Evolutionary conservation across 352 stramenopile species (phyloP).

Genomic region (Pythium scleroteichum): DNA sequence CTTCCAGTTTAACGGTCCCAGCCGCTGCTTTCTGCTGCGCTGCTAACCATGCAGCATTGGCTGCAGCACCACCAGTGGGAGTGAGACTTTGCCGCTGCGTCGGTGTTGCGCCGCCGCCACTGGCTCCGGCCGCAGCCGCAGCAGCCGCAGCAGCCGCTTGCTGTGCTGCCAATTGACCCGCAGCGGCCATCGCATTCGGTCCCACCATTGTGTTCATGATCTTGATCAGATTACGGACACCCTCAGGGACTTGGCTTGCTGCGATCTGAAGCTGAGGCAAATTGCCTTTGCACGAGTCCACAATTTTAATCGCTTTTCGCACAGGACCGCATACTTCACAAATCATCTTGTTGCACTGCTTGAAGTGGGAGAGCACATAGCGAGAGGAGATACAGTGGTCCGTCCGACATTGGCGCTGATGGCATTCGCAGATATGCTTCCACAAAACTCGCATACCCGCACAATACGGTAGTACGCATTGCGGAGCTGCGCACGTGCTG

Average conservation of each 20-base stretch:
- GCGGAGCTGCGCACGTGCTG: conserved; percentile 65
- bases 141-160: conserved; percentile 16
- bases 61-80: conserved; percentile 1
- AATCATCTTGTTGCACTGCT: conserved; percentile 91
- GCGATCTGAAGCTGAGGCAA: conserved; percentile 69
- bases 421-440: conserved; percentile 91
- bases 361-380: conserved; percentile 90
- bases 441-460: conserved; percentile 88
- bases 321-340: conserved; percentile 89
- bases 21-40: conserved; percentile 24
- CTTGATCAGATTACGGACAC: conserved; percentile 81
- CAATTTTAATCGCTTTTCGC: conserved; percentile 85
- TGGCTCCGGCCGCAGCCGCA: conserved; percentile 6
- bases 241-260: conserved; percentile 67
- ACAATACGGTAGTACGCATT: conserved; percentile 84
- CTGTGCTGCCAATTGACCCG: conserved; percentile 11
- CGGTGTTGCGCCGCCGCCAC: conserved; percentile 7
- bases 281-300: conserved; percentile 81
- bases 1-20: conserved; percentile 20
- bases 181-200: conserved; percentile 14
- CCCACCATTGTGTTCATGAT: conserved; percentile 84
- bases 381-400: conserved; percentile 88
- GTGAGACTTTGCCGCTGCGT: conserved; percentile 17
- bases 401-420: conserved; percentile 84
- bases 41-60: conserved; percentile 27